Evolutionary conservation across 2,329 filamentous ascomycete genomes (phyloP).

Genomic region (Neopestalotiopsis rosae): DNA sequence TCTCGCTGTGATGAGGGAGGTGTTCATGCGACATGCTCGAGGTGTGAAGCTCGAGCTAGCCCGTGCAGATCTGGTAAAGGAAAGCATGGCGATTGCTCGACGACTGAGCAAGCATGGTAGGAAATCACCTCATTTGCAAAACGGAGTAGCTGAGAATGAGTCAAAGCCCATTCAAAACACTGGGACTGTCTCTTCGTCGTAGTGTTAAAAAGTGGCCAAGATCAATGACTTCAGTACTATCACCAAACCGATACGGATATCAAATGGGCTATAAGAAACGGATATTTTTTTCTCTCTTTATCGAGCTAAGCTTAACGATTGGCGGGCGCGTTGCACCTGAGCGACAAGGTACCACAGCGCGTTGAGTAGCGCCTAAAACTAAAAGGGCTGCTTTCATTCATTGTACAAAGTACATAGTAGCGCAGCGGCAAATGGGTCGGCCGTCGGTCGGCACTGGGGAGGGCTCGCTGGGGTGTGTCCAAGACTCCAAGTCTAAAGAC

Average conservation of each 20-base stretch:
- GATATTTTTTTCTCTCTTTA: conserved; percentile 3
- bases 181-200: neutral
- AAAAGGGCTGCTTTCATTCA: neutral
- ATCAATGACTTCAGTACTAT: conserved; percentile 12
- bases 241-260: neutral
- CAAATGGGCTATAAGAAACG: neutral
- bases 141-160: neutral
- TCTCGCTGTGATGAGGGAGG: conserved; percentile 30
- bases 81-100: conserved; percentile 32
- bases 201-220: neutral
- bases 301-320: neutral
- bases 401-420: neutral
- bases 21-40: conserved; percentile 26
- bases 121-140: neutral
- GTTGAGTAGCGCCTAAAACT: neutral
- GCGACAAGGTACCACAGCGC: neutral
- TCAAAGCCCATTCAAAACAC: neutral
- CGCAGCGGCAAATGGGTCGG: neutral
- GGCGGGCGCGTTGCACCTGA: neutral
- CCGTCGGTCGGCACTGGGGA: no score
- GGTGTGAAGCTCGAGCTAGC: conserved; percentile 30
- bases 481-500: neutral
- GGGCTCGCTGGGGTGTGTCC: neutral
- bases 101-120: conserved; percentile 31
- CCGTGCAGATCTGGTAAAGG: conserved; percentile 29